Evolutionary conservation across 257 asterid species (phyloP).

Genomic region (Cordia subcordata): DNA sequence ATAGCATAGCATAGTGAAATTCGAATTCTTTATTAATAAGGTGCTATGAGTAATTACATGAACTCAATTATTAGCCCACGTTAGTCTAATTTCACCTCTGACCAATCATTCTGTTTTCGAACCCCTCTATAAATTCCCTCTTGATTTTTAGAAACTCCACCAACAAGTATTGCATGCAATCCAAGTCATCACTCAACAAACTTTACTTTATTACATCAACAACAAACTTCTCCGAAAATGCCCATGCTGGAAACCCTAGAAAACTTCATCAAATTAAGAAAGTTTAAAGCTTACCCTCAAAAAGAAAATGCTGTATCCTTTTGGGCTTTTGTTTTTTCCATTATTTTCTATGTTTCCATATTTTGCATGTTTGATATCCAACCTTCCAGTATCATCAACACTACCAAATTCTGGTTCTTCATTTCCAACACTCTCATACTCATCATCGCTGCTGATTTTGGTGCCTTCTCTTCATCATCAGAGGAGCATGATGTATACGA

Average conservation of each 20-base stretch:
- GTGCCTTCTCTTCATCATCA: constrained; percentile 27
- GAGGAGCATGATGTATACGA: constrained; percentile 14
- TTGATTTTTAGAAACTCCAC: constrained; percentile 4
- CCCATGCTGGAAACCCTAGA: constrained; percentile 9
- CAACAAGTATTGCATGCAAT: constrained; percentile 10
- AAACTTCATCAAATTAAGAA: constrained; percentile 16
- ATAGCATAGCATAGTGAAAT: too few species aligned
- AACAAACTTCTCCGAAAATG: too few species aligned
- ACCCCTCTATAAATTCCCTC: constrained; percentile 31
- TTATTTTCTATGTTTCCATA: constrained; percentile 34
- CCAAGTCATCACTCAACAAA: not conserved
- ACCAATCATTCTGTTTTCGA: constrained; percentile 12
- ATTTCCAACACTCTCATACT: constrained; percentile 58
- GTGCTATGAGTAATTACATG: too few species aligned
- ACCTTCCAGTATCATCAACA: constrained; percentile 38
- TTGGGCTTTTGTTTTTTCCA: constrained; percentile 34
- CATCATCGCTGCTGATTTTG: constrained; percentile 54
- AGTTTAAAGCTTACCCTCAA: constrained; percentile 22
- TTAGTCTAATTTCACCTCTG: constrained; percentile 1
- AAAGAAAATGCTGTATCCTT: constrained; percentile 34
- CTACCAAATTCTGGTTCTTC: constrained; percentile 67
- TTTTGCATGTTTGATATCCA: constrained; percentile 54
- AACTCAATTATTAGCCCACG: constrained; percentile 36
- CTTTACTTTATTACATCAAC: too few species aligned
- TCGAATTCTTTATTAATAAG: too few species aligned